A percentile compares a stretch with the other conserved stretches of the same genome.
Evolutionary conservation across 2,329 filamentous ascomycete genomes (phyloP).

Genomic region (Stachybotrys elegans): DNA sequence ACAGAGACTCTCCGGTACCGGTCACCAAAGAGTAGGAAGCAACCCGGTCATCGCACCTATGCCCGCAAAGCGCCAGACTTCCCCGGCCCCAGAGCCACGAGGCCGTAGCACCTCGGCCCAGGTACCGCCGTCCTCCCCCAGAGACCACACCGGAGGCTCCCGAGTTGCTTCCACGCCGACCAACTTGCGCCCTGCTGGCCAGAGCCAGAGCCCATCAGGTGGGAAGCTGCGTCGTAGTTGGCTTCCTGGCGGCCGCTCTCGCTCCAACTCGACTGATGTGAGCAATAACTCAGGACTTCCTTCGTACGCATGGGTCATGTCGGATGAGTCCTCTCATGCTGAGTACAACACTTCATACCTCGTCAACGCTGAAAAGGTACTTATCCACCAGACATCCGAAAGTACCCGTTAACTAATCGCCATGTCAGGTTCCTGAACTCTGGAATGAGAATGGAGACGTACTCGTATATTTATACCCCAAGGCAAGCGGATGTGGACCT

Average conservation of each 20-base stretch:
- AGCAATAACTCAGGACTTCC: conserved; percentile 3
- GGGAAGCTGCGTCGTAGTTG: conserved; percentile 48
- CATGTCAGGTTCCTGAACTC: conserved; percentile 54
- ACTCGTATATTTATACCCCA: conserved; percentile 52
- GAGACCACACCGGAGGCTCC: conserved; percentile 21
- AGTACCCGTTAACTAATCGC: too few relatives aligned
- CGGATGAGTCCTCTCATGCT: conserved; percentile 38
- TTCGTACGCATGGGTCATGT: conserved; percentile 49
- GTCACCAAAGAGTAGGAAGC: conserved; percentile 5
- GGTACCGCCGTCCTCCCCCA: conserved; percentile 22
- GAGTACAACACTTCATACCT: conserved; percentile 54
- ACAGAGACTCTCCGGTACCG: conserved; percentile 28
- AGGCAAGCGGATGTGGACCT: conserved; percentile 42
- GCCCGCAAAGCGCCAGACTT: conserved; percentile 20
- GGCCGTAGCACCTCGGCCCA: conserved; percentile 45
- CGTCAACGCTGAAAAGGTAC: conserved; percentile 50
- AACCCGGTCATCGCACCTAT: conserved; percentile 11
- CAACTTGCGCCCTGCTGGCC: conserved; percentile 21
- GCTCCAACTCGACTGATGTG: conserved; percentile 41
- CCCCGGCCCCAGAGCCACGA: conserved; percentile 31
- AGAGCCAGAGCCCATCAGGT: conserved; percentile 39
- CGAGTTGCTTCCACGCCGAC: conserved; percentile 26
- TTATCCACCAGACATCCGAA: too few relatives aligned
- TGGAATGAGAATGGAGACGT: conserved; percentile 59
- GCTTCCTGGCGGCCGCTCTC: conserved; percentile 43